These are phyloP conservation scores for Apiospora saccharicola DNA, from an alignment of 2,329 filamentous ascomycete genomes.

Conservation along the genomic window DNA sequence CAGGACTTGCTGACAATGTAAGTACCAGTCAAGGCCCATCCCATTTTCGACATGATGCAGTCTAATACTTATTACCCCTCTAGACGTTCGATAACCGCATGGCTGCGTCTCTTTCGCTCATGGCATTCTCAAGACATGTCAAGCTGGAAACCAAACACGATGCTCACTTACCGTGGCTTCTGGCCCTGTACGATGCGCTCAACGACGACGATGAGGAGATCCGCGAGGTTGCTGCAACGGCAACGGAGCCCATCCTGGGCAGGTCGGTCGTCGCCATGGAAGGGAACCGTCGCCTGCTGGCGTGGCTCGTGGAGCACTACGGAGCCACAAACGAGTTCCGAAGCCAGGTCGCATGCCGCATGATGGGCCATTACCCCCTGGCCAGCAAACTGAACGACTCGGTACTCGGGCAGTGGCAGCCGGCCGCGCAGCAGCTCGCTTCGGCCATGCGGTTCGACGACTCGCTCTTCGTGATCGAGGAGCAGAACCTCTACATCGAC, in stretches of 20 bases:
- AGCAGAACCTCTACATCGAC: slow-evolving; percentile 94
- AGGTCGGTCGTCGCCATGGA: slow-evolving; percentile 54
- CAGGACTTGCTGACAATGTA: slow-evolving; percentile 58
- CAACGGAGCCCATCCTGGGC: slow-evolving; percentile 55
- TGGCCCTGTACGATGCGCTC: slow-evolving; percentile 77
- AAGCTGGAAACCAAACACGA: slow-evolving; percentile 31
- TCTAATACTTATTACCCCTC: slow-evolving; percentile 9
- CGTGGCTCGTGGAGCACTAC: slow-evolving; percentile 50
- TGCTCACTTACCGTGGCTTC: slow-evolving; percentile 61
- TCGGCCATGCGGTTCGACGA: slow-evolving; percentile 63
- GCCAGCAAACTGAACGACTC: slow-evolving; percentile 29
- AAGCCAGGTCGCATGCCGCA: slow-evolving; percentile 49
- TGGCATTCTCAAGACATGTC: slow-evolving; percentile 53
- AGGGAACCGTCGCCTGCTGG: slow-evolving; percentile 54
- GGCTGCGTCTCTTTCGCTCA: slow-evolving; percentile 64
- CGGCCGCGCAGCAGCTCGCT: slow-evolving; percentile 50
- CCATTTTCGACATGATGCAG: background rate
- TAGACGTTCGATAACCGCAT: slow-evolving; percentile 71
- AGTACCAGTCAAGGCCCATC: slow-evolving; percentile 28
- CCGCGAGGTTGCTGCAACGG: slow-evolving; percentile 67
- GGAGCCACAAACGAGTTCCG: slow-evolving; percentile 46
- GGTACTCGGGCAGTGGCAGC: slow-evolving; percentile 33
- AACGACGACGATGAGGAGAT: slow-evolving; percentile 95
- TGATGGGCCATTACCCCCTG: slow-evolving; percentile 46
- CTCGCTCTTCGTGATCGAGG: slow-evolving; percentile 84